A percentile compares a stretch with the other conserved stretches of the same genome.
phyloP scores from a whole-genome alignment of 2,329 filamentous ascomycete genomes.

The Dactylellina cionopaga region DNA sequence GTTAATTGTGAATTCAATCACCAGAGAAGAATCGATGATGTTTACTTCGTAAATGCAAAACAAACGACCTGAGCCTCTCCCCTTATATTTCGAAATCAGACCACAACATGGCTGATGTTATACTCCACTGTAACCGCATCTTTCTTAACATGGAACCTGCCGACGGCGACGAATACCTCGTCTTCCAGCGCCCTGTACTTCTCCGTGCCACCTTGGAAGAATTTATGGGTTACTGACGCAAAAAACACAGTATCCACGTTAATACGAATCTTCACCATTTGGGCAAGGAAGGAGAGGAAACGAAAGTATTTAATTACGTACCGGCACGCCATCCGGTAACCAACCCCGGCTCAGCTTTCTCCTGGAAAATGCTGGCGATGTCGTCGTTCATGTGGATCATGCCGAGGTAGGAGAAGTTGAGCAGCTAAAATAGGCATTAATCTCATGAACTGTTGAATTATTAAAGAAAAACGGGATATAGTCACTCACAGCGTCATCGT shows the following conservation, averaged over 20 bases:
- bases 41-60: background rate
- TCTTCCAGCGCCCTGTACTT: conserved; percentile 60
- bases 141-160: conserved; percentile 60
- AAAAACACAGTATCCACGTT: background rate
- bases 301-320: conserved; percentile 55
- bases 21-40: no score
- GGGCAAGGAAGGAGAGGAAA: no score
- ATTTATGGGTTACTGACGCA: conserved; percentile 61
- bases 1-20: no score
- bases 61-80: background rate
- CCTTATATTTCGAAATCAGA: background rate
- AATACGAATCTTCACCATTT: background rate
- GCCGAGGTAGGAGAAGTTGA: conserved; percentile 62
- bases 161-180: conserved; percentile 62
- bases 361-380: conserved; percentile 60
- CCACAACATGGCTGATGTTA: conserved; percentile 62
- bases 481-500: conserved; percentile 36
- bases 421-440: conserved; percentile 50
- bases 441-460: background rate
- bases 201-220: conserved; percentile 61
- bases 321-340: conserved; percentile 62
- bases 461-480: background rate
- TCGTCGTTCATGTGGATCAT: conserved; percentile 60
- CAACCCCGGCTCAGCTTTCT: conserved; percentile 60
- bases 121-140: conserved; percentile 60